Conservation (phyloP, 176 grass and related monocot genomes). For the Chrysopogon serrulatus region DNA sequence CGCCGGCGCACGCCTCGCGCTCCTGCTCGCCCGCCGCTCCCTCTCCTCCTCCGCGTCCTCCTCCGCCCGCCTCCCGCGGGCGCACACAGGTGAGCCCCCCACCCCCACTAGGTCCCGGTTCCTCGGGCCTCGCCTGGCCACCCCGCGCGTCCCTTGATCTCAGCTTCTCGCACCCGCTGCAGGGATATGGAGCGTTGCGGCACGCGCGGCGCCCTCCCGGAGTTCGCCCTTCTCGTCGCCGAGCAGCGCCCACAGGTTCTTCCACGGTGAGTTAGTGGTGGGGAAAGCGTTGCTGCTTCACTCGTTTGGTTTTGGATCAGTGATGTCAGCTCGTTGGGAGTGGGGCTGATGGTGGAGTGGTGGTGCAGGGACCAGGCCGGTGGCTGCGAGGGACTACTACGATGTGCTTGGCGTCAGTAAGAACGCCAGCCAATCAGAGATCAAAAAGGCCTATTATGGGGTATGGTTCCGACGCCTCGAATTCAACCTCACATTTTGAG, state of each 20-base stretch:
- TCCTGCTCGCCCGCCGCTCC: slow-evolving; percentile 41
- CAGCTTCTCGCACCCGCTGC: not conserved
- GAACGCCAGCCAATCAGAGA: slow-evolving; percentile 61
- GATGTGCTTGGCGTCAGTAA: slow-evolving; percentile 76
- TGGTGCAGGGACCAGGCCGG: slow-evolving; percentile 55
- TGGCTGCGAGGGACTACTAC: slow-evolving; percentile 67
- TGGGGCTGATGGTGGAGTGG: slow-evolving; percentile 13
- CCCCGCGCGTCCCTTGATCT: not conserved
- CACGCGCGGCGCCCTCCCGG: not conserved
- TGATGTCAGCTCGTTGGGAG: not conserved
- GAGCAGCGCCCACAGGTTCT: slow-evolving; percentile 14
- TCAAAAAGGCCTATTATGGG: slow-evolving; percentile 85
- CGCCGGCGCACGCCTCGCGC: slow-evolving; percentile 49
- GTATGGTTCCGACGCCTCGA: slow-evolving; percentile 20
- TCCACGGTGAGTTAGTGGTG: slow-evolving; percentile 38
- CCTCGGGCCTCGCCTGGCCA: not conserved
- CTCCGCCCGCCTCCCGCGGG: not conserved
- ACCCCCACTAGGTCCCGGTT: not conserved
- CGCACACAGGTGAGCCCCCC: slow-evolving; percentile 23
- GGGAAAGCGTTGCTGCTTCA: no score
- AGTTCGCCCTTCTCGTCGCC: slow-evolving; percentile 25
- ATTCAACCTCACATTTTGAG: not conserved
- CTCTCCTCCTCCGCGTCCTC: slow-evolving; percentile 12
- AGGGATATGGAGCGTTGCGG: slow-evolving; percentile 10
- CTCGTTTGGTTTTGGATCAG: not conserved